phyloP scores from a whole-genome alignment of 345 rosid species.

The Eucalyptus sp. region DNA sequence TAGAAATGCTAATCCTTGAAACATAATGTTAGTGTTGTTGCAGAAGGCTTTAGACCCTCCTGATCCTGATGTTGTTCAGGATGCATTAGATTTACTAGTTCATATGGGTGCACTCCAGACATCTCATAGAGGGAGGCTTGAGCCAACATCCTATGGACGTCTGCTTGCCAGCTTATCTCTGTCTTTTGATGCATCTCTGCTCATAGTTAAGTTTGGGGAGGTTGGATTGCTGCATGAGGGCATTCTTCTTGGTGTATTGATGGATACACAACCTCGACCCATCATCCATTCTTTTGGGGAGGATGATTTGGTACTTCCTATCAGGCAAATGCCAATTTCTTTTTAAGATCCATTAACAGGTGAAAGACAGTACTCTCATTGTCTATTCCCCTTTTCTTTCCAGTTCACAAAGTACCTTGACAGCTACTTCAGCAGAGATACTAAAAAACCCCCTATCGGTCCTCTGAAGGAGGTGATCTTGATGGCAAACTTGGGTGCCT shows the following conservation, averaged over 20 bases:
- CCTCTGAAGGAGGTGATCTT: conserved; percentile 41
- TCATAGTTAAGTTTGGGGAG: conserved; percentile 73
- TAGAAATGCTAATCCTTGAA: conserved; percentile 1
- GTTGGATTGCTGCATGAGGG: conserved; percentile 83
- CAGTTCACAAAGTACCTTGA: conserved; percentile 50
- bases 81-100: conserved; percentile 55
- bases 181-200: conserved; percentile 72
- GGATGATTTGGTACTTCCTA: conserved; percentile 44
- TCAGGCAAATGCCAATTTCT: neutral
- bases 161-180: conserved; percentile 75
- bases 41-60: conserved; percentile 91
- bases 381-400: neutral
- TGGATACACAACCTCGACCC: conserved; percentile 69
- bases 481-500: conserved; percentile 73
- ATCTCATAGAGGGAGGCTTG: conserved; percentile 52
- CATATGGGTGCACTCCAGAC: conserved; percentile 41
- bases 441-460: conserved; percentile 23
- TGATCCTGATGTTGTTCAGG: conserved; percentile 48
- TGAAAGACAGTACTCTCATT: neutral
- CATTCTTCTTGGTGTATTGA: conserved; percentile 70
- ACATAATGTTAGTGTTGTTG: conserved; percentile 43
- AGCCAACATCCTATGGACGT: conserved; percentile 86
- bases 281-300: conserved; percentile 76
- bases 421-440: conserved; percentile 35
- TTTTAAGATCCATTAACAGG: neutral